Conservation (phyloP, 768 basidiomycete species). For the Leucocoprinus sp. region DNA sequence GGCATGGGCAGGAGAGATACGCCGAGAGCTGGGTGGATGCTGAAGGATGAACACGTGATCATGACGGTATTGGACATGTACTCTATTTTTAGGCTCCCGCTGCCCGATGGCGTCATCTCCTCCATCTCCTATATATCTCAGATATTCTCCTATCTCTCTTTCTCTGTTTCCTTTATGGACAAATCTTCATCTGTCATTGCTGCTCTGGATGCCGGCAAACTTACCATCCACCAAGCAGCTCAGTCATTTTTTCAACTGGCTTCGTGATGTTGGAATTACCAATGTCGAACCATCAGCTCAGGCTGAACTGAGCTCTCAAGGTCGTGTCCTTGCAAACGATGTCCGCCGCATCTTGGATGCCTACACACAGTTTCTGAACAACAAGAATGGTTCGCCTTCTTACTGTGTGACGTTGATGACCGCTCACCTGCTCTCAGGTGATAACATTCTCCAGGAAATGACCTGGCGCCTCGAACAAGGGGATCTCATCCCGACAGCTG, state of each 20-base stretch:
- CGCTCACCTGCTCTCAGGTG: constrained; percentile 29
- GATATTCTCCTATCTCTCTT: background rate
- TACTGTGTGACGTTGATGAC: background rate
- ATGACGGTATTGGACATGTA: background rate
- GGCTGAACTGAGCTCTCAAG: constrained; percentile 46
- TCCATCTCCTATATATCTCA: background rate
- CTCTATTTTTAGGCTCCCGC: background rate
- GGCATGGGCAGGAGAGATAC: constrained; percentile 61
- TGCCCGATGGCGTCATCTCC: constrained; percentile 6
- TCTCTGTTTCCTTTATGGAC: constrained; percentile 40
- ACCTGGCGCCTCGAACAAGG: constrained; percentile 57
- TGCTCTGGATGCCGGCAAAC: constrained; percentile 63
- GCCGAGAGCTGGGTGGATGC: constrained; percentile 33
- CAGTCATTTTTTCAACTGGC: constrained; percentile 44
- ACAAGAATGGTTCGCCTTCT: constrained; percentile 47
- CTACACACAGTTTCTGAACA: constrained; percentile 42
- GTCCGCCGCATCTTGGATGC: constrained; percentile 46
- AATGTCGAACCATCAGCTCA: constrained; percentile 31
- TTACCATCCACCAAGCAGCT: constrained; percentile 57
- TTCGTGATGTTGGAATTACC: constrained; percentile 41
- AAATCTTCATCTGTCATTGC: constrained; percentile 53
- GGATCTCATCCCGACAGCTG: constrained; percentile 33
- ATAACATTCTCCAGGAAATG: constrained; percentile 56
- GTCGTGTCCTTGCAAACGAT: constrained; percentile 41
- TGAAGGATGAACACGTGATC: background rate